Evolutionary conservation across 2,329 filamentous ascomycete species (phyloP), one percentile per base, ranked within the genome.

Genomic region (Kalmusia sp.): DNA sequence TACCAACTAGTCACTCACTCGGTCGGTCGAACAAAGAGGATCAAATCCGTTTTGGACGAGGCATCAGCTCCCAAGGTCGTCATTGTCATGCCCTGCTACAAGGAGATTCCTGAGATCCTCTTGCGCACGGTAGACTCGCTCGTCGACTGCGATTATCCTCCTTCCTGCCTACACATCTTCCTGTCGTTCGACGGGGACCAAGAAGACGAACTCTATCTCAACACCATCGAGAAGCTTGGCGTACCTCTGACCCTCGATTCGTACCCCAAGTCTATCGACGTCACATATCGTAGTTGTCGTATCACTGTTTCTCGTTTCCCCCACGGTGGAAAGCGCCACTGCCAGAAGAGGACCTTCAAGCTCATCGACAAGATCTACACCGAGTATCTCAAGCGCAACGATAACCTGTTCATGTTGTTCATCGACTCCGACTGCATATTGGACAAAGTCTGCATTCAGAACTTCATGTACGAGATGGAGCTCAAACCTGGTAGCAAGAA

Each of bases 401-500:
- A 98, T 75, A 91, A 98, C 65, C 80, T 98, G 0, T 98, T 98
- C 72, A 89, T 98, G 48, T 84, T 98, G 9, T 98, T 98, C 77
- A 97, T 98, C 70, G 93, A 98, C 77, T 97, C 93, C 0, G 93
- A 98, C 72, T 98, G 95, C 75, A 95, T 97, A 57, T 80, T 98
- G 44, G 93, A 98, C 78, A 85, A 87, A 53, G 86, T 93, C 34
- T 98, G 93, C 72, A 85, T 98, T 54, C 93, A 97, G 72, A 98
- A 97, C 74, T 98, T 98, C 76, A 91, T 98, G 79, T 97, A 95
- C 75, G 93, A 98, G 72, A 98, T 98, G 95, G 92, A 98, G 75
- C 81, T 98, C 55, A 96, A 93, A 74, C 93, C 93, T 1, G 93
- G 93, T 49, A 96, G 93, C 77, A 87, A 90, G 69, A 87, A 88